phyloP scores from a whole-genome alignment of 352 stramenopile species.

The Phytophthora agathidicida region DNA sequence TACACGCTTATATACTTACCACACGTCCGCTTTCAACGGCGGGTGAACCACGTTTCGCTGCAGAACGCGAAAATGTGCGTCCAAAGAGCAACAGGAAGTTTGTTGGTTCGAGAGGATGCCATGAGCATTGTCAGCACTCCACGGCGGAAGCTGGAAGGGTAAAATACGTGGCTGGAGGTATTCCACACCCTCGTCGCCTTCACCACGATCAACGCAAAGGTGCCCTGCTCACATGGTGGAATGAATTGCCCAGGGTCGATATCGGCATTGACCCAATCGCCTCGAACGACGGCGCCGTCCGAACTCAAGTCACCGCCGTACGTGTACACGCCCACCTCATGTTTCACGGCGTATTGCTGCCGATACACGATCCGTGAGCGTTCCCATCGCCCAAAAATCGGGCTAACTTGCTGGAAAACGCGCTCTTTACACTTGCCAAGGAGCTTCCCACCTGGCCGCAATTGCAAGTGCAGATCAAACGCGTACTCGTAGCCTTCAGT shows the following conservation, averaged over 20 bases:
- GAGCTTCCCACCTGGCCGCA: constrained; percentile 43
- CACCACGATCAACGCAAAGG: constrained; percentile 59
- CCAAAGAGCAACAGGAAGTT: constrained; percentile 57
- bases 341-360: constrained; percentile 68
- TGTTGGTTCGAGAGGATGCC: constrained; percentile 47
- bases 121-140: constrained; percentile 48
- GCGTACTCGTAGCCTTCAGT: constrained; percentile 78
- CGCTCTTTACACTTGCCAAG: constrained; percentile 52
- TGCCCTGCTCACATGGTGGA: constrained; percentile 55
- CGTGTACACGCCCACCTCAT: constrained; percentile 59
- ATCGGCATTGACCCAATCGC: constrained; percentile 60
- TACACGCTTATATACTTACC: too few relatives aligned
- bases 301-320: constrained; percentile 46
- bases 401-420: constrained; percentile 58
- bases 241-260: constrained; percentile 27
- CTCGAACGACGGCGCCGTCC: constrained; percentile 50
- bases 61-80: constrained; percentile 62
- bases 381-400: constrained; percentile 50
- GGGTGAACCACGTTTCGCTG: constrained; percentile 56
- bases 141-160: constrained; percentile 46
- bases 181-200: constrained; percentile 52
- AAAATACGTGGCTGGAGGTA: constrained; percentile 45
- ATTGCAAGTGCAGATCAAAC: constrained; percentile 56
- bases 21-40: neutral
- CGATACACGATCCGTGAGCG: constrained; percentile 42